Percentiles rank a stretch among this genome's conserved stretches.
phyloP scores from a whole-genome alignment of 169 alveolate species.

The Eimeria acervulina region DNA sequence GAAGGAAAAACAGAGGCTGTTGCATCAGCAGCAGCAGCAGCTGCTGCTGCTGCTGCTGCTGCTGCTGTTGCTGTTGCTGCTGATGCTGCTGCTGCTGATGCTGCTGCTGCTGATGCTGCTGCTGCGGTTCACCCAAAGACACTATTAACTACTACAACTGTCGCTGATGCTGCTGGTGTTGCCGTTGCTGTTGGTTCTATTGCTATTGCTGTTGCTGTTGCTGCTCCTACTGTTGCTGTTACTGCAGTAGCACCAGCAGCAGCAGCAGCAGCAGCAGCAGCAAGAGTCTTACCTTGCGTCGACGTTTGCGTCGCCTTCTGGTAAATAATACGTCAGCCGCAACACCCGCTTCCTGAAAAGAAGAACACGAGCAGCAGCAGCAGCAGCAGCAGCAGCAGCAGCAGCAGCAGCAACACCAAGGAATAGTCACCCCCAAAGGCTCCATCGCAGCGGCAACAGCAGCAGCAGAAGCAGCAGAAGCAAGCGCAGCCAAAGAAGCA shows the following conservation, averaged over 20 bases:
- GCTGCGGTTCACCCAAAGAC: no score
- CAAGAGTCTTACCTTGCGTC: background rate
- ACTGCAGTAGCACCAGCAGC: background rate
- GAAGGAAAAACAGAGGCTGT: no score
- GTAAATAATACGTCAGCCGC: background rate
- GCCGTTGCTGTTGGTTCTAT: no score
- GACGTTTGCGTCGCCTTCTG: background rate
- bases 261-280: background rate
- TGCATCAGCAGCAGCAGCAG: no score
- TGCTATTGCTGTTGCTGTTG: no score
- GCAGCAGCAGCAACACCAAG: background rate
- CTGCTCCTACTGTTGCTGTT: background rate
- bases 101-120: background rate
- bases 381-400: conserved; percentile 6
- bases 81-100: background rate
- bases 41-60: background rate
- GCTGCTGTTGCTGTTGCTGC: background rate
- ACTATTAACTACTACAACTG: no score
- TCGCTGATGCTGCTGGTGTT: no score
- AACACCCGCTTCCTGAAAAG: conserved; percentile 6
- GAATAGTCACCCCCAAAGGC: background rate
- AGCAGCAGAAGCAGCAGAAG: conserved; percentile 1
- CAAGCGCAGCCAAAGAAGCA: no score
- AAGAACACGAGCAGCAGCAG: conserved; percentile 8
- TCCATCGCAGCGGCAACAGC: background rate